Percentiles rank a stretch among this genome's conserved stretches.
phyloP scores from a whole-genome alignment of 202 grass and related monocot species.

The Setaria italica region DNA sequence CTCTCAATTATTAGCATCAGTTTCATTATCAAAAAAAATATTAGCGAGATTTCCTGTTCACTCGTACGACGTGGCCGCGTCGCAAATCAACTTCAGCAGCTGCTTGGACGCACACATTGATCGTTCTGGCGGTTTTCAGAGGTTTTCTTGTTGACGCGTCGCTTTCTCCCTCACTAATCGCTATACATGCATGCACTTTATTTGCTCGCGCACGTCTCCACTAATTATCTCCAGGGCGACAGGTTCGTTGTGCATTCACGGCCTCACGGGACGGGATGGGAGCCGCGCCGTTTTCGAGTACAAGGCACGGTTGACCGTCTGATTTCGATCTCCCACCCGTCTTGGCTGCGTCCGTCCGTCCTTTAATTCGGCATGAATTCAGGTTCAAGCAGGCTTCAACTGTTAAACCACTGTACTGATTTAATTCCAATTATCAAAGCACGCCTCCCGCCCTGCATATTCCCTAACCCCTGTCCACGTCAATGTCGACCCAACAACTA shows the following conservation, averaged over 20 bases:
- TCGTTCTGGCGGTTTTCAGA: not conserved
- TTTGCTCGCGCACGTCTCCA: not conserved
- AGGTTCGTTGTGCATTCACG: no score
- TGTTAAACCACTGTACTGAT: not conserved
- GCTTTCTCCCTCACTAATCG: not conserved
- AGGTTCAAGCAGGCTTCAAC: not conserved
- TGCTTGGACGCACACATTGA: not conserved
- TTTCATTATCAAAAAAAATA: no score
- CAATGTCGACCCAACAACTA: not conserved
- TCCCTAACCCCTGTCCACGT: not conserved
- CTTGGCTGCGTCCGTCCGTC: not conserved
- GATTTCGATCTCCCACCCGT: not conserved
- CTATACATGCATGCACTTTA: not conserved
- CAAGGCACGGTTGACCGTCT: conserved; percentile 16
- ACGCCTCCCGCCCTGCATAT: not conserved
- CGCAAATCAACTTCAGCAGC: not conserved
- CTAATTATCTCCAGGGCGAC: not conserved
- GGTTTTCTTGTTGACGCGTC: conserved; percentile 17
- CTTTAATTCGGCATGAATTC: not conserved
- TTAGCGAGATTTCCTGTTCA: not conserved
- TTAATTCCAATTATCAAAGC: not conserved
- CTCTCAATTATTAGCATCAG: not conserved
- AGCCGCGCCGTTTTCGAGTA: conserved; percentile 22
- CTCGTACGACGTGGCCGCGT: not conserved
- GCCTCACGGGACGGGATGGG: not conserved